Evolutionary conservation across 2,329 filamentous ascomycete species (phyloP).

Genomic region (Claviceps arundinis): DNA sequence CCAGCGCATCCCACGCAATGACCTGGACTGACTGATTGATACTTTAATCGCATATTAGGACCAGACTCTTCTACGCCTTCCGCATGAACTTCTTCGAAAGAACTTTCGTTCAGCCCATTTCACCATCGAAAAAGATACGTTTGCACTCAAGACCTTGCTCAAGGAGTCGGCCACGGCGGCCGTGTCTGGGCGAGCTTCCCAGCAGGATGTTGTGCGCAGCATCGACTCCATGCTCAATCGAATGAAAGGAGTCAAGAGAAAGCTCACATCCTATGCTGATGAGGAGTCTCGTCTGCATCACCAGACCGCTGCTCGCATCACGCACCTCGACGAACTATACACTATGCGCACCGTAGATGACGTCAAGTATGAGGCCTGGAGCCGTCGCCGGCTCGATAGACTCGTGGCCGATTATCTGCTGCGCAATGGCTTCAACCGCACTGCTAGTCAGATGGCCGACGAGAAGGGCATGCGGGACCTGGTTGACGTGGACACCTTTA

Average conservation of each 20-base stretch:
- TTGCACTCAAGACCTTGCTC: constrained; percentile 45
- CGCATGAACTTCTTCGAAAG: constrained; percentile 82
- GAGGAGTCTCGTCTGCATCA: constrained; percentile 68
- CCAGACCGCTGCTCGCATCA: constrained; percentile 62
- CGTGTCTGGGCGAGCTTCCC: constrained; percentile 45
- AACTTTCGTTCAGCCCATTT: constrained; percentile 84
- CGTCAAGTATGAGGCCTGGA: constrained; percentile 89
- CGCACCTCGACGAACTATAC: constrained; percentile 72
- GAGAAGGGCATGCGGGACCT: constrained; percentile 67
- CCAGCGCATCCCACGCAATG: background rate
- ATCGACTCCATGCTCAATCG: constrained; percentile 76
- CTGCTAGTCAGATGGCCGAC: constrained; percentile 58
- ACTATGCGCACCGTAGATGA: constrained; percentile 71
- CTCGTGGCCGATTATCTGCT: constrained; percentile 88
- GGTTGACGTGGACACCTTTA: constrained; percentile 81
- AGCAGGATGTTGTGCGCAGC: constrained; percentile 61
- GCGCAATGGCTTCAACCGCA: constrained; percentile 67
- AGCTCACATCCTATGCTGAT: constrained; percentile 61
- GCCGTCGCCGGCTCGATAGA: constrained; percentile 64
- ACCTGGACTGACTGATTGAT: background rate
- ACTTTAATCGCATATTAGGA: constrained; percentile 41
- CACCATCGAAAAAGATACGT: constrained; percentile 58
- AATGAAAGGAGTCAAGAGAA: constrained; percentile 79
- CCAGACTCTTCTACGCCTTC: constrained; percentile 84
- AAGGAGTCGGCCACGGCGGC: constrained; percentile 54